Conservation (phyloP, 768 basidiomycete genomes). For the Crepidotus variabilis region DNA sequence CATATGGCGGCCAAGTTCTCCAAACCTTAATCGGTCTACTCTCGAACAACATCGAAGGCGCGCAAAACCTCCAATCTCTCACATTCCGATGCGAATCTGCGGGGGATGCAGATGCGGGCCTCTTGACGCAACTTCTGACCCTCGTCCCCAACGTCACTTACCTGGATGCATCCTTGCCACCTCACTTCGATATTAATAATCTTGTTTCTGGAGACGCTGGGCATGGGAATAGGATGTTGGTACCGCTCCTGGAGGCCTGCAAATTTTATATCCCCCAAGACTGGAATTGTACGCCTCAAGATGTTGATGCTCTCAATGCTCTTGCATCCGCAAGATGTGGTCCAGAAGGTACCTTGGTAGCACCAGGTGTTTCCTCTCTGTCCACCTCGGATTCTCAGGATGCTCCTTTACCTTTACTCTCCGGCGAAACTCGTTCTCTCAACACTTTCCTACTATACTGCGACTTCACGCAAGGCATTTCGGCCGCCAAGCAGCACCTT, state of each 20-base stretch:
- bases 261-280: neutral
- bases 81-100: conserved; percentile 7
- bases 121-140: conserved; percentile 8
- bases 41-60: conserved; percentile 3
- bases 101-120: neutral
- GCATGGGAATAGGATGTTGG: neutral
- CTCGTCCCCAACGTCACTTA: conserved; percentile 10
- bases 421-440: neutral
- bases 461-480: neutral
- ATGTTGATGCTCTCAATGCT: neutral
- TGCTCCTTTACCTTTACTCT: neutral
- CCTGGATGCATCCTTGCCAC: conserved; percentile 11
- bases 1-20: conserved; percentile 11
- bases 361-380: too few species aligned
- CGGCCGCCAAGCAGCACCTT: neutral
- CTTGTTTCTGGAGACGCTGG: neutral
- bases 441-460: neutral
- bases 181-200: neutral
- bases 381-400: neutral
- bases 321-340: neutral
- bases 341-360: neutral
- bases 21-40: conserved; percentile 12
- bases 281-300: neutral
- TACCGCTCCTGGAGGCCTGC: conserved; percentile 3
- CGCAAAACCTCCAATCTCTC: conserved; percentile 13